These are phyloP conservation scores for Kwoniella europaea DNA, from an alignment of 768 basidiomycete species.

Conservation along the genomic window DNA sequence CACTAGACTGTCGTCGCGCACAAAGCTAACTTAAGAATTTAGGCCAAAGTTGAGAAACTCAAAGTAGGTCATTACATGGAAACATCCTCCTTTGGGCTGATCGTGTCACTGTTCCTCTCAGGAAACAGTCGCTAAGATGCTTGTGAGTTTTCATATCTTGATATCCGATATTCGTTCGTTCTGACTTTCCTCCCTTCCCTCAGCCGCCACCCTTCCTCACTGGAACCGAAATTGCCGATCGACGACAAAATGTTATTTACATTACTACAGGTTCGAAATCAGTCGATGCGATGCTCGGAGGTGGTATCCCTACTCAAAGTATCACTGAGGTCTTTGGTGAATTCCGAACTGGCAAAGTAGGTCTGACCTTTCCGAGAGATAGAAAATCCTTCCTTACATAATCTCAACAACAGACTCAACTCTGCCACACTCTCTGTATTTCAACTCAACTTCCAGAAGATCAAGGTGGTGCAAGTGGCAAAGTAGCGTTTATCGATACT, in stretches of 20 bases:
- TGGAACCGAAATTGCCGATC: slow-evolving; percentile 78
- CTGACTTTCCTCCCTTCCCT: slow-evolving; percentile 5
- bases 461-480: slow-evolving; percentile 81
- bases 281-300: slow-evolving; percentile 85
- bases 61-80: slow-evolving; percentile 64
- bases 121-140: slow-evolving; percentile 88
- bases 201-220: slow-evolving; percentile 91
- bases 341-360: slow-evolving; percentile 78
- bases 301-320: slow-evolving; percentile 88
- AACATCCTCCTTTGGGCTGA: background rate
- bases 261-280: slow-evolving; percentile 93
- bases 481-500: slow-evolving; percentile 61
- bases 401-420: slow-evolving; percentile 68
- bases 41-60: slow-evolving; percentile 92
- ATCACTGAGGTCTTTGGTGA: slow-evolving; percentile 97
- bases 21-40: background rate
- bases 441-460: slow-evolving; percentile 85
- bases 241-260: slow-evolving; percentile 70
- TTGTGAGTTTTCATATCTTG: slow-evolving; percentile 61
- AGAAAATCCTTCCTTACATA: background rate
- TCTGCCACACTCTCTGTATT: slow-evolving; percentile 94
- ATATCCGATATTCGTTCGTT: background rate
- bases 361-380: slow-evolving; percentile 2
- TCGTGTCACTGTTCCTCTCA: slow-evolving; percentile 53
- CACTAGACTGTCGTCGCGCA: no score